Conservation (phyloP, 1,284 basidiomycete genomes). For the Irpex sp. region DNA sequence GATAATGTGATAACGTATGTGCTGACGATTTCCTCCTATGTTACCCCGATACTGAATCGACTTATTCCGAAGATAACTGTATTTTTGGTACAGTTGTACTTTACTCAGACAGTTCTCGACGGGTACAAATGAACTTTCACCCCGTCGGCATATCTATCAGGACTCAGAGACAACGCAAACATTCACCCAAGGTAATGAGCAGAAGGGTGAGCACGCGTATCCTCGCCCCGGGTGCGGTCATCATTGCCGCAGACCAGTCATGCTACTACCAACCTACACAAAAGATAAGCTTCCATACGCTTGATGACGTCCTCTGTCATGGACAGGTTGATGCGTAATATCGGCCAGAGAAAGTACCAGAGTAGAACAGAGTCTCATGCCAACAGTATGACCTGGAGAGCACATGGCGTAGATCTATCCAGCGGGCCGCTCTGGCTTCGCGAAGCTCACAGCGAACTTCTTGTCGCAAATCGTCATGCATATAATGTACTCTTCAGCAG, state of each 20-base stretch:
- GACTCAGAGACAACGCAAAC: neutral
- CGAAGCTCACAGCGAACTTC: neutral
- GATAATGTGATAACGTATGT: neutral
- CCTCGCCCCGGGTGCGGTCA: neutral
- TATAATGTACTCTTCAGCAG: neutral
- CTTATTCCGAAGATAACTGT: neutral
- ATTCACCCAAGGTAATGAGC: neutral
- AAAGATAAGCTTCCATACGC: neutral
- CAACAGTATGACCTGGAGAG: neutral
- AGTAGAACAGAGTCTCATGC: neutral
- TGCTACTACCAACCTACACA: neutral
- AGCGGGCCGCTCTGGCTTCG: neutral
- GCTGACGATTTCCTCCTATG: neutral
- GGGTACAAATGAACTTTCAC: neutral
- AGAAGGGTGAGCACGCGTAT: neutral
- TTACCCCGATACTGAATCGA: neutral
- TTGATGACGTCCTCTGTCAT: neutral
- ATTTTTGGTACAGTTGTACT: neutral
- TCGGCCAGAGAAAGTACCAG: neutral
- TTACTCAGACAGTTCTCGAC: neutral
- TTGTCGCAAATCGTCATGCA: neutral
- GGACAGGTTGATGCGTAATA: neutral
- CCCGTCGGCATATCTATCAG: neutral
- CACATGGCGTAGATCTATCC: neutral
- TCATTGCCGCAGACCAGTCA: neutral